phyloP scores from a whole-genome alignment of 169 alveolate genomes.

The Cryptosporidium andersoni region DNA sequence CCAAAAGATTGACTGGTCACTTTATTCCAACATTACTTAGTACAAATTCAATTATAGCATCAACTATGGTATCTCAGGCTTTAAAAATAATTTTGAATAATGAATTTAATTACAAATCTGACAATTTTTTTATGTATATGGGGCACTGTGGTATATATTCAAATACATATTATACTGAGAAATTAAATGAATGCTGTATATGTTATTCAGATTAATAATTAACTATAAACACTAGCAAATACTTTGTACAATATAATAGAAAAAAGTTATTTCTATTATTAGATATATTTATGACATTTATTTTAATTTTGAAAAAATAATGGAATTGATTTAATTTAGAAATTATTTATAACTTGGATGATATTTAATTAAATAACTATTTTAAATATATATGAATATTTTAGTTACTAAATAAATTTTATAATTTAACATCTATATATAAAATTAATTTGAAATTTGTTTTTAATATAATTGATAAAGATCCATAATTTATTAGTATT shows the following conservation, averaged over 20 bases:
- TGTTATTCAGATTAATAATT: constrained; percentile 11
- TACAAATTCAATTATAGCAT: constrained; percentile 56
- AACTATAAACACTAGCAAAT: neutral
- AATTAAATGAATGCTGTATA: constrained; percentile 40
- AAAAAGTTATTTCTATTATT: no score
- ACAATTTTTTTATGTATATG: constrained; percentile 29
- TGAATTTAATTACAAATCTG: neutral
- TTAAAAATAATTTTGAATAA: neutral
- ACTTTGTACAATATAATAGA: neutral
- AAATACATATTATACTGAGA: constrained; percentile 2
- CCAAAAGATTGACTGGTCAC: constrained; percentile 19
- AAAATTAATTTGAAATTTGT: no score
- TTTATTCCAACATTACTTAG: constrained; percentile 46
- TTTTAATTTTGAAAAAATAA: no score
- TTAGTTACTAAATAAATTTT: no score
- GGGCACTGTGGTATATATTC: constrained; percentile 58
- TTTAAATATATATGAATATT: no score
- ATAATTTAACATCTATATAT: no score
- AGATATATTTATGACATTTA: no score
- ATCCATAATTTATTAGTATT: no score
- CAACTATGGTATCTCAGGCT: constrained; percentile 37
- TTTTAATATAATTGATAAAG: no score
- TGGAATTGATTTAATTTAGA: no score
- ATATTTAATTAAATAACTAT: no score
- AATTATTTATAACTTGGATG: no score